Base-by-base conservation (phyloP, 2,329 filamentous ascomycete species). In the Talaromyces sp. region DNA sequence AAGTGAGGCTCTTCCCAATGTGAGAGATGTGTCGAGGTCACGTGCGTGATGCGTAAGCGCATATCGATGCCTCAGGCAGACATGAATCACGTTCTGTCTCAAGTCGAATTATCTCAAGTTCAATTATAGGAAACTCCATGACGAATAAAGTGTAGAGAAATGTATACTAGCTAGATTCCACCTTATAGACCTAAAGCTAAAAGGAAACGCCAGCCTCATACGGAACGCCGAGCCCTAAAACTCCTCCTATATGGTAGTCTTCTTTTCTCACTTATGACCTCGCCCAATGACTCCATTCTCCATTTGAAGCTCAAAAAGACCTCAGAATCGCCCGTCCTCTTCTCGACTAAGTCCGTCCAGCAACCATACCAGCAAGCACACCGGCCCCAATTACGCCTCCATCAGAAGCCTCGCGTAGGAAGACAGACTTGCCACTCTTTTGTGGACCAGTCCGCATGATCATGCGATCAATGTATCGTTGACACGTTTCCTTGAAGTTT, bases 401-500 rank as follows among this genome's bases (percentile, higher is more conserved):
- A 67, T 84, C 81, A 9, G 78, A 76, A 23, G 82, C 81, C 69
- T 84, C 82, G 50, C 78, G 77, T 42, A 84, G 69, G 44, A 83
- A 81, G 1, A 84, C 79, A 33, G 76, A 78, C 66, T 82, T 83
- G 6, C 75, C 75, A 31, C 79, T 80, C 44, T 78, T 75, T 39
- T 79, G 77, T 14, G 76, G 77, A 21, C 77, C 76, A 21, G 76
- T 78, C 37, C 76, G 71, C 76, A 79, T 78, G 21, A 83, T 78
- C 14, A 84, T 72, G 4, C 77, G 75, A 64, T 91, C 86, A 57
- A 93, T 81, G 70, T 89, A 89, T 14, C 76, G 70, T 73, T 92
- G 89, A 66, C 88, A 91, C 68, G 89, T 88, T 50, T 79, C 76
- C 46, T 90, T 79, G 74, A 91, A 92, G 68, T 89, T 83, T 55